Evolutionary conservation across 1,284 basidiomycete genomes (phyloP), one percentile per base, ranked within the genome.

Genomic region (Trichosporon inkin): DNA sequence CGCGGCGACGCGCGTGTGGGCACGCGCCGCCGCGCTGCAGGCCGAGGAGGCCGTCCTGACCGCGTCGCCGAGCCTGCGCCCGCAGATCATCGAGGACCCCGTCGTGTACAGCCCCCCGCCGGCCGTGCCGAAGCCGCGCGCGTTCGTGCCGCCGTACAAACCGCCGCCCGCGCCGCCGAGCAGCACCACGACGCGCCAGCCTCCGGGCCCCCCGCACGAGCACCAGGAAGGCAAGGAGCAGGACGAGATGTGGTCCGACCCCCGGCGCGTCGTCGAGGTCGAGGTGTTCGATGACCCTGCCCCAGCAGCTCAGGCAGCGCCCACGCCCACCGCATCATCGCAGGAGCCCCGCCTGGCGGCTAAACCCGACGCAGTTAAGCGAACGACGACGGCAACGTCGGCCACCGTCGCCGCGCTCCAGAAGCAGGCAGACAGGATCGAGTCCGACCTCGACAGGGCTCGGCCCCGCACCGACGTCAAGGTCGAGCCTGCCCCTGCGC

Each of bases 21-120:
- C 72, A n/a, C 68, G 76, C 36, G 66, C 75, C 24, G 70, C 71
- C 5, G 62, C 71, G 10, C 73, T 77, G n/a, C 73, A 75, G 63
- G 58, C 72, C 8, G 76, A 76, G 57, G 73, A 76, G 57, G 69
- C 68, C 3, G 70, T 49, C 22, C 24, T 49, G 44, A 49, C 28
- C 22, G 44, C 44, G 22, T 71, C 3, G 67, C 66, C 3, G 59
- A 58, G 13, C 51, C 63, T 16, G 57, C 55, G 8, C 55, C 59
- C 35, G 20, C 53, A 49, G 44, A 49, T 49, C 44, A n/a, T 28
- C 44, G 44, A 49, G 44, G 44, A 49, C 44, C 44, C 44, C 24
- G 44, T 49, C 44, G 44, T 49, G 11, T 49, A 49, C 44, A 22
- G 44, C 14, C 44, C 44, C 3, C 44, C 44, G 44, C 44, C 44